Evolutionary conservation across 2,329 filamentous ascomycete genomes (phyloP).

Genomic region (Onygenales sp.): DNA sequence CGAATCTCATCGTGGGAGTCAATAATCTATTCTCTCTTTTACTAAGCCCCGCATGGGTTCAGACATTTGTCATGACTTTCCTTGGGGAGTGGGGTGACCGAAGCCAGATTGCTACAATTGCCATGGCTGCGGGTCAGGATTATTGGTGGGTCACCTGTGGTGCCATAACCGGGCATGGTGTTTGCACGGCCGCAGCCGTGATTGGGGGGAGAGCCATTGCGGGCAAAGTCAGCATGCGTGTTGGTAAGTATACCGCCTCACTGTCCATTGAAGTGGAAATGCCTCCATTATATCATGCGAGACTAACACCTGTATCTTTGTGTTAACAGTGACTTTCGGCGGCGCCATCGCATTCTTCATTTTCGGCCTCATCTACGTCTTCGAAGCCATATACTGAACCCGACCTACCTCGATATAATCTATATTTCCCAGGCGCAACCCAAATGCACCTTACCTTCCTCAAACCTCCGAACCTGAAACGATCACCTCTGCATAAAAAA

Average conservation of each 20-base stretch:
- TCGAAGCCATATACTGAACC: conserved; percentile 59
- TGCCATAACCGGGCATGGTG: conserved; percentile 72
- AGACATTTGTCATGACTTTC: conserved; percentile 99
- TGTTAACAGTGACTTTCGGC: conserved; percentile 68
- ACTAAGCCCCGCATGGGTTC: conserved; percentile 92
- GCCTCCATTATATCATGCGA: not conserved
- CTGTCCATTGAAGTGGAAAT: too few species aligned
- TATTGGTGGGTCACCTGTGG: conserved; percentile 98
- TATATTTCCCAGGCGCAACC: not conserved
- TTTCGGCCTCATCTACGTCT: conserved; percentile 84
- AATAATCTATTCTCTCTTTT: conserved; percentile 81
- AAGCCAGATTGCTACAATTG: conserved; percentile 95
- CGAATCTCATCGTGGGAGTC: conserved; percentile 51
- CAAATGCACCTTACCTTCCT: not conserved
- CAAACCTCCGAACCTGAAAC: not conserved
- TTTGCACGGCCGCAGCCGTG: conserved; percentile 86
- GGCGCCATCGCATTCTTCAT: conserved; percentile 82
- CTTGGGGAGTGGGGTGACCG: conserved; percentile 96
- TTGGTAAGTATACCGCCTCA: conserved; percentile 57
- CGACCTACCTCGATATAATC: not conserved
- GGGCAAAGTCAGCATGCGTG: conserved; percentile 85
- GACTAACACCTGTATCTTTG: not conserved
- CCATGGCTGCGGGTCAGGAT: conserved; percentile 95
- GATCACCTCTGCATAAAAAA: too few species aligned
- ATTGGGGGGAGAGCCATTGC: conserved; percentile 88